Conservation (phyloP, 179 eudicot species). For the Silene noctiflora region DNA sequence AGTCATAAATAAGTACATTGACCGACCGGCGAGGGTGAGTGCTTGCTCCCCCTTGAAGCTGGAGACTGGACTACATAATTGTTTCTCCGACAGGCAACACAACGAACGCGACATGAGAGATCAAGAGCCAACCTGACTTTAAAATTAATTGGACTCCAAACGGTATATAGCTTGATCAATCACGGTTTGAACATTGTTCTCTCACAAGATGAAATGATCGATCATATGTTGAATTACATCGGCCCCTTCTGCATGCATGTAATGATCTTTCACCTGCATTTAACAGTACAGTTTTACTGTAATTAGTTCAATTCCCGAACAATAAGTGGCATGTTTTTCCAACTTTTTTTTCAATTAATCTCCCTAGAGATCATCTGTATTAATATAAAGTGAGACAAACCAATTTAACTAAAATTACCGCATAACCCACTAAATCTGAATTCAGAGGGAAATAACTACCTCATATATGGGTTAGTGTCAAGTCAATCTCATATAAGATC, state of each 20-base stretch:
- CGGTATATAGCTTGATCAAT: not conserved
- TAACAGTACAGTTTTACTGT: constrained; percentile 6
- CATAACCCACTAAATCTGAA: too few relatives aligned
- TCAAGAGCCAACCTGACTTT: constrained; percentile 6
- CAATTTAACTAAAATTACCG: too few relatives aligned
- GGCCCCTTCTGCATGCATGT: constrained; percentile 79
- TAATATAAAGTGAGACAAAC: not conserved
- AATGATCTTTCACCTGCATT: constrained; percentile 76
- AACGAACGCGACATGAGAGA: not conserved
- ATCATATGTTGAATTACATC: constrained; percentile 96
- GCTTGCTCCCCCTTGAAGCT: constrained; percentile 5
- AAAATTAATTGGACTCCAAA: not conserved
- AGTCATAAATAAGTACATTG: constrained; percentile 15
- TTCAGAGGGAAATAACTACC: too few relatives aligned
- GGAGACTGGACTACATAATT: constrained; percentile 2
- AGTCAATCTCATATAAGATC: too few relatives aligned
- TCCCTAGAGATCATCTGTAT: not conserved
- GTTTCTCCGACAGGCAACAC: not conserved
- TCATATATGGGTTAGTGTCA: too few relatives aligned
- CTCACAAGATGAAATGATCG: constrained; percentile 66
- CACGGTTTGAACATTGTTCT: not conserved
- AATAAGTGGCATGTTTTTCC: not conserved
- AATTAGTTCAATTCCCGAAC: not conserved
- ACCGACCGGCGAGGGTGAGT: not conserved
- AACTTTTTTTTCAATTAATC: not conserved